Base-by-base conservation (phyloP, 2,329 filamentous ascomycete genomes). In the Paramyrothecium roridum region DNA sequence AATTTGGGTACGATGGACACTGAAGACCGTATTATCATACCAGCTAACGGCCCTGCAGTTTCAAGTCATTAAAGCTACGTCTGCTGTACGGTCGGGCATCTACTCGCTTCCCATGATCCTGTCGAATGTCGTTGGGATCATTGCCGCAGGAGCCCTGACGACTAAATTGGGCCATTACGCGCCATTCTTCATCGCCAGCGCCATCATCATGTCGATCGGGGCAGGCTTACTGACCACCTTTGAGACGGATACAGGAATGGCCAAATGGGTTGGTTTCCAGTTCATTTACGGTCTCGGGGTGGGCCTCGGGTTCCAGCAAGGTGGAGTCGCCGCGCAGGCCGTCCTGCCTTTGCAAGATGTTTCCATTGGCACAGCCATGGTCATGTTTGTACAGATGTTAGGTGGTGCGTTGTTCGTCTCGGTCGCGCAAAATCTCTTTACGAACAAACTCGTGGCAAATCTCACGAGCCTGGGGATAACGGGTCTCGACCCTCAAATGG, bases 361-460 rank as follows among this genome's bases (percentile, higher is more conserved):
- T 23, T 73, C 77, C 0, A 71, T 71, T 0, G 77, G 74, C 2
- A 75, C 74, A 3, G 74, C 76, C 2, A 57, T 69, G 16, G 67
- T 78, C 2, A 72, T 80, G 20, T 78, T 80, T 59, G 67, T 67
- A 3, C 77, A 80, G 62, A 69, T 73, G 1, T 64, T 81, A 0
- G 77, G 76, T 26, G 78, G 78, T 3, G 56, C 61, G 7, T 50
- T 65, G 1, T 60, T 61, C 2, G 57, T 63, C 2, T 53, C 56
- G 1, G 58, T 65, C 3, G 60, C 59, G 8, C 61, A 61, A 12
- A 65, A 63, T 6, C 53, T 64, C 0, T 65, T 65, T 19, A 58
- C 62, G 19, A 61, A 60, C 8, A 50, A 30, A 3, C 52, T 63
- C 0, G 54, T 37, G 4, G 46, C 50, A 7, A 43, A 50, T 12